Percentiles rank a stretch among this genome's conserved stretches.
These are phyloP conservation scores for Zalerion maritima DNA, from an alignment of 495 filamentous ascomycete genomes.

Conservation along the genomic window DNA sequence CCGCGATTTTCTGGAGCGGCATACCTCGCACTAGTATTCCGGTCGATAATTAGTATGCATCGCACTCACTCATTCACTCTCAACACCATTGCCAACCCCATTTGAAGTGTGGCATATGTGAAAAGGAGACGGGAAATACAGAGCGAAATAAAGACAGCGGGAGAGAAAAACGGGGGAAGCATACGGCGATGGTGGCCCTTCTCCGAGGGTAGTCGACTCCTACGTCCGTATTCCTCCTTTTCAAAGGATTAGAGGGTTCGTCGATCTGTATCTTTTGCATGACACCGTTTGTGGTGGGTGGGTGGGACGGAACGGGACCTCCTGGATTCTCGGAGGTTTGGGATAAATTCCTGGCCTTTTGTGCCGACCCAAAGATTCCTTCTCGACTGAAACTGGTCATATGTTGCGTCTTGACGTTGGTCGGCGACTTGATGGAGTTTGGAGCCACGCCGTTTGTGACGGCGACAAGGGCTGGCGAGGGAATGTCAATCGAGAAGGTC, in stretches of 20 bases:
- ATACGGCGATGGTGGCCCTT: constrained; percentile 58
- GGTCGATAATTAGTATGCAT: constrained; percentile 17
- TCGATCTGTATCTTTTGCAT: constrained; percentile 32
- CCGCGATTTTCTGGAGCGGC: constrained; percentile 66
- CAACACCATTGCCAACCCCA: too few relatives aligned
- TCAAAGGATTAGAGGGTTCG: constrained; percentile 39
- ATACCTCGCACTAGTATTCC: constrained; percentile 60
- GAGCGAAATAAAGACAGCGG: constrained; percentile 2
- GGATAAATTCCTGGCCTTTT: constrained; percentile 39
- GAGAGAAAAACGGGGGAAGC: constrained; percentile 13
- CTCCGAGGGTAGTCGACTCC: constrained; percentile 53
- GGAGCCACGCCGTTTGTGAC: constrained; percentile 23
- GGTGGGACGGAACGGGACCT: too few relatives aligned
- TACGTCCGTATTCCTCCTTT: constrained; percentile 51
- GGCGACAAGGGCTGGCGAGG: constrained; percentile 25
- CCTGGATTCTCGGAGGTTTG: constrained; percentile 39
- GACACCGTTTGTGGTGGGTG: constrained; percentile 24
- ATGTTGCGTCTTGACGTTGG: constrained; percentile 28
- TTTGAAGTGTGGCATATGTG: neutral
- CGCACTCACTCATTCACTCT: too few relatives aligned
- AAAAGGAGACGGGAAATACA: constrained; percentile 1
- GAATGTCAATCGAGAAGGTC: constrained; percentile 31
- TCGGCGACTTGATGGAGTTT: constrained; percentile 35
- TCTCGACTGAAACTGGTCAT: constrained; percentile 38
- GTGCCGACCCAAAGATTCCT: constrained; percentile 42